Percentiles rank a stretch among this genome's conserved stretches.
phyloP scores from a whole-genome alignment of 495 filamentous ascomycete genomes.

The Talaromyces liani region DNA sequence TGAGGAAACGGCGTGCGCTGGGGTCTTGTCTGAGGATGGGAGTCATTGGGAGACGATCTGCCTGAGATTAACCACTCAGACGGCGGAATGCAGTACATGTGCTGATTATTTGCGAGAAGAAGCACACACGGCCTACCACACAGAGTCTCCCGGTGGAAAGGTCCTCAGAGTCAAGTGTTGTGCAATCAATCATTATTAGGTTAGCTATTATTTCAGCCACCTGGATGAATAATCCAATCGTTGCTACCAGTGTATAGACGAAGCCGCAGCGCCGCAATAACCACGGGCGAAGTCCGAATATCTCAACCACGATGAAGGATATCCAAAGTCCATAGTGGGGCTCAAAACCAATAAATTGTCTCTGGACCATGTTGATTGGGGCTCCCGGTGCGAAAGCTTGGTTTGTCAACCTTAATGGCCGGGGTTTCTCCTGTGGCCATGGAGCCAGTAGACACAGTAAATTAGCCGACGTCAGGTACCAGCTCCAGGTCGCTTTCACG shows the following conservation, averaged over 20 bases:
- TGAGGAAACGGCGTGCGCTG: not conserved
- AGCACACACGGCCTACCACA: not conserved
- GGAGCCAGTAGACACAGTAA: not conserved
- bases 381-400: not conserved
- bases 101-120: not conserved
- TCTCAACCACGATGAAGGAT: not conserved
- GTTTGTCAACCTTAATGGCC: not conserved
- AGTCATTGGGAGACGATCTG: not conserved
- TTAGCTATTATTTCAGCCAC: not conserved
- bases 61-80: not conserved
- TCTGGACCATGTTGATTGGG: not conserved
- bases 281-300: not conserved
- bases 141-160: not conserved
- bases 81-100: not conserved
- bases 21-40: not conserved
- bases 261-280: not conserved
- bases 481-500: not conserved
- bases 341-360: not conserved
- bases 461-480: not conserved
- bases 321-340: not conserved
- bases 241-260: not conserved
- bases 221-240: not conserved
- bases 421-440: not conserved
- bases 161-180: not conserved
- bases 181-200: not conserved